Evolutionary conservation across 345 rosid genomes (phyloP), one percentile per base, ranked within the genome.

Genomic region (Abelmoschus esculentus): DNA sequence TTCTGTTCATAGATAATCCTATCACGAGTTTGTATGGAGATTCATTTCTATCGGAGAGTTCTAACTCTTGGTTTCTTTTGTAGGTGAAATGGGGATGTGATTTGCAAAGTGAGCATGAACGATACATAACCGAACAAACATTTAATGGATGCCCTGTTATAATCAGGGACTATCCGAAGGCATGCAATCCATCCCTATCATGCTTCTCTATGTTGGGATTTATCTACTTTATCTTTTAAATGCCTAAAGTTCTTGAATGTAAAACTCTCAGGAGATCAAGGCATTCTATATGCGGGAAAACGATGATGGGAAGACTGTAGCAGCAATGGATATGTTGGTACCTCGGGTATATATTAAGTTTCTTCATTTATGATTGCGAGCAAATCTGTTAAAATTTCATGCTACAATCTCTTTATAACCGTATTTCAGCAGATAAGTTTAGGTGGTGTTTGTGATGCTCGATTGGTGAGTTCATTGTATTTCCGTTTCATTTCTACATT

Each of bases 201-300:
- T 14, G 28, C 69, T 59, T 72, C 55, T 56, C 4, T 14, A 12
- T 62, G 36, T 17, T 49, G 28, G 6, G n/a, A 71, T 61, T 22
- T 55, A 55, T 11, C 22, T 38, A 5, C 31, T 26, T 28, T 28
- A 14, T 53, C n/a, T n/a, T n/a, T 15, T 14, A 66, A 53, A 54
- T 59, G 44, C 57, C 40, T 77, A 44, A 22, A 38, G n/a, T 70
- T 67, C 54, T 65, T 67, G 13, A n/a, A 63, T 70, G 22, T 72
- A 13, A 50, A 73, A 76, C 56, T 78, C 28, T 40, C 83, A 87
- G 92, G 99, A 89, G 71, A 95, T 95, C 74, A 95, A 95, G 73
- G 99, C 99, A 47, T 95, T 95, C 76, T 95, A 95, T 77, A 91
- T 95, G 99, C 89, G 99, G 59, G 89, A 89, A 82, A 95, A 95